Percentiles rank a stretch among this genome's conserved stretches.
These are phyloP conservation scores for Ceratocystis cubensis DNA, from an alignment of 2,329 filamentous ascomycete genomes.

Conservation along the genomic window DNA sequence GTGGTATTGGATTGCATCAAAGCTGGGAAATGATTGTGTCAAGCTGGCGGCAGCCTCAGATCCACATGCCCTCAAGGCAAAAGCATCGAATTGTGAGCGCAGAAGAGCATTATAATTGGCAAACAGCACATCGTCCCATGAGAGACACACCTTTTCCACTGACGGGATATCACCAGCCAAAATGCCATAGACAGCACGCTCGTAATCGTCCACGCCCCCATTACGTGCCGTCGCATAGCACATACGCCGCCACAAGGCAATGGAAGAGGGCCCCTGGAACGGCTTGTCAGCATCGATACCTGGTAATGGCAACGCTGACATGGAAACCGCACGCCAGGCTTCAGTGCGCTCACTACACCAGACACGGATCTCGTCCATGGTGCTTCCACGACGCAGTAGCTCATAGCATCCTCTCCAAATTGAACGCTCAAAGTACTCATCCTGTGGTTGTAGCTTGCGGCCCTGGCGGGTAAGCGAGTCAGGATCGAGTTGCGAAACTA, in stretches of 20 bases:
- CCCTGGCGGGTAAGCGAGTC: slow-evolving; percentile 75
- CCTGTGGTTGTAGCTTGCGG: slow-evolving; percentile 63
- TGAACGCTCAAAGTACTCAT: slow-evolving; percentile 77
- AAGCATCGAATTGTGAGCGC: slow-evolving; percentile 65
- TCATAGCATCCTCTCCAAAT: slow-evolving; percentile 94
- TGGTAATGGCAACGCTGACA: slow-evolving; percentile 58
- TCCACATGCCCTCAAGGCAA: slow-evolving; percentile 45
- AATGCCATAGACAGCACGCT: slow-evolving; percentile 80
- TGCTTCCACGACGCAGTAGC: slow-evolving; percentile 73
- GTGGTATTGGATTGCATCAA: slow-evolving; percentile 52
- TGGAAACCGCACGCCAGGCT: slow-evolving; percentile 73
- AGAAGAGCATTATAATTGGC: slow-evolving; percentile 78
- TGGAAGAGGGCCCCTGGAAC: slow-evolving; percentile 33
- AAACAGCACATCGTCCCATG: slow-evolving; percentile 80
- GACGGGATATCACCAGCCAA: slow-evolving; percentile 73
- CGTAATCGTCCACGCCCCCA: slow-evolving; percentile 59
- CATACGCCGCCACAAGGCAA: slow-evolving; percentile 63
- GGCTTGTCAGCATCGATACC: slow-evolving; percentile 32
- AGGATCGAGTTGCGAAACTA: slow-evolving; percentile 83
- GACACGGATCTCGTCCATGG: slow-evolving; percentile 59
- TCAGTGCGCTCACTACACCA: slow-evolving; percentile 82
- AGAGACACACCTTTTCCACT: slow-evolving; percentile 62
- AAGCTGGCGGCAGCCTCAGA: slow-evolving; percentile 41
- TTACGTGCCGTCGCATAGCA: slow-evolving; percentile 60
- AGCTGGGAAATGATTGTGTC: slow-evolving; percentile 47